Evolutionary conservation across 805 yeast species (phyloP), one percentile per base, ranked within the genome.

Genomic region (Maudiozyma turicensis): DNA sequence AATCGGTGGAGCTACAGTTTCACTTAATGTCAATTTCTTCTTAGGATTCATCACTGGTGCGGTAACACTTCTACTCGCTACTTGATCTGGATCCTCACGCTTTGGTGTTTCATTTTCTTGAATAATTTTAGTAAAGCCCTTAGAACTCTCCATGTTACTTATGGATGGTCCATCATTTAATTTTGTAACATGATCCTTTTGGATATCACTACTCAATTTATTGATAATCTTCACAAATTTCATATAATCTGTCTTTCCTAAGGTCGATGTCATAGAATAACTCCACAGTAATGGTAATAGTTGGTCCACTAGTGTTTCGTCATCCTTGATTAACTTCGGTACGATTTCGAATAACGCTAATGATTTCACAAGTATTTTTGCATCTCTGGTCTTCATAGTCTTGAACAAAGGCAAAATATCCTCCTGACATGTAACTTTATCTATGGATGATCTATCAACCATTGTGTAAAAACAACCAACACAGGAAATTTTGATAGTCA

Each of bases 331-430:
- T 9, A 75, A 63, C 20, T 54, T 56, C 2, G 68, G 64, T 1
- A 65, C 51, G 13, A 58, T 55, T 38, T 58, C 59, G 56, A 77
- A 75, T 6, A 80, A 69, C 11, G 59, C 60, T 31, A 81, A 57
- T 4, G 80, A 70, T 29, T 76, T 70, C 56, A 71, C 61, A 41
- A 86, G 73, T 39, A 86, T 80, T 42, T 79, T 68, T 13, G 85
- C 74, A 58, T 86, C 90, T 52, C 93, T 71, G 30, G 93, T 82
- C 63, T 87, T 87, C 75, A 87, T 77, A 13, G 79, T 77, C 56
- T 77, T 76, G 50, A 91, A 70, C 26, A 91, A 67, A 0, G 96
- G 96, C n/a, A 93, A 66, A 38, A 93, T 71, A 48, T 84, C 86
- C 45, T 91, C 97, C 35, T 74, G 73, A 34, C 89, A 77, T 2